phyloP scores from a whole-genome alignment of 352 stramenopile species.

The Halophytophthora polymorphica region DNA sequence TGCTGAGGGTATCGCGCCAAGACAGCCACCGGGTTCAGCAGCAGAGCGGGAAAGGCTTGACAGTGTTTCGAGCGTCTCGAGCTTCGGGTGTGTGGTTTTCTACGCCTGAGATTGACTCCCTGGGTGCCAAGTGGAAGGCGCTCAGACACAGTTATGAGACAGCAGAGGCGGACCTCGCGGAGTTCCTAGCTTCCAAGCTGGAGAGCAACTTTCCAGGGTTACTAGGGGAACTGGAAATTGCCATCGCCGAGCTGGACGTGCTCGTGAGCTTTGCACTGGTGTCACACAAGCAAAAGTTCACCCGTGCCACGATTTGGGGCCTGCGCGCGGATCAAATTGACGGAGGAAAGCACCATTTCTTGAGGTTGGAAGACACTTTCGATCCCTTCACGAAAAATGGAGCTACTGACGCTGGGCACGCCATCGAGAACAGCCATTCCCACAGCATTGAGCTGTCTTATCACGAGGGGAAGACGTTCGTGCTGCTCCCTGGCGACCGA shows the following conservation, averaged over 20 bases:
- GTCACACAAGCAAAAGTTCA: constrained; percentile 27
- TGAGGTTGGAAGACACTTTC: constrained; percentile 13
- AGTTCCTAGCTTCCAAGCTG: constrained; percentile 16
- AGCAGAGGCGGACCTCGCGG: constrained; percentile 17
- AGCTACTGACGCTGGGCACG: neutral
- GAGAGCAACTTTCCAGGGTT: constrained; percentile 4
- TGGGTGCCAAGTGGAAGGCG: constrained; percentile 33
- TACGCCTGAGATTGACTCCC: constrained; percentile 22
- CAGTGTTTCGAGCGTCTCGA: constrained; percentile 36
- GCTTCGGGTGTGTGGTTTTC: constrained; percentile 47
- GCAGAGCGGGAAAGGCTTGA: constrained; percentile 11
- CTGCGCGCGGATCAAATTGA: neutral
- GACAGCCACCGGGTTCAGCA: constrained; percentile 44
- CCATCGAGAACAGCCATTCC: neutral
- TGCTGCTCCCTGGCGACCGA: constrained; percentile 20
- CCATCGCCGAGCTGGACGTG: constrained; percentile 30
- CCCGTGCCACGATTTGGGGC: constrained; percentile 9
- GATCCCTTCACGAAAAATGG: constrained; percentile 18
- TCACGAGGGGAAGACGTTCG: constrained; percentile 17
- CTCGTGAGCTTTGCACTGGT: constrained; percentile 36
- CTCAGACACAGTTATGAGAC: constrained; percentile 20
- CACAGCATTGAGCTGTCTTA: constrained; percentile 7
- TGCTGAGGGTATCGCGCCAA: constrained; percentile 41
- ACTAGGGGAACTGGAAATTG: constrained; percentile 9
- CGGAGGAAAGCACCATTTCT: neutral